Conservation (phyloP, 768 basidiomycete species). For the Dacryopinax spathularia region DNA sequence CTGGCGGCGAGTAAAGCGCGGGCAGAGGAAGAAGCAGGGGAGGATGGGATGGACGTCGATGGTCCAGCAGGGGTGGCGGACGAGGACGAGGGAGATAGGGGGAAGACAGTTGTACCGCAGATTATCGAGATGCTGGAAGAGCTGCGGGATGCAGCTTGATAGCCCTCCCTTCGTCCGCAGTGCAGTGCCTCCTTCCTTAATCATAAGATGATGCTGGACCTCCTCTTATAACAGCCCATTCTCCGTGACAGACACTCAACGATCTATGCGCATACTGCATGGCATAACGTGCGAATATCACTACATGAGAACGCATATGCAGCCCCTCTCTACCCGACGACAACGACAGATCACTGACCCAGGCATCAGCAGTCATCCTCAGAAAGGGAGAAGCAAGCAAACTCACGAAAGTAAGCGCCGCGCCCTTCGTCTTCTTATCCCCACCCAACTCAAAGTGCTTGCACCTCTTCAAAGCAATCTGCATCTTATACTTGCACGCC, state of each 20-base stretch:
- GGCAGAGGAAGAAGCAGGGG: not conserved
- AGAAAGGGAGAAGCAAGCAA: not conserved
- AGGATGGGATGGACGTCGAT: not conserved
- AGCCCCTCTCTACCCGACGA: not conserved
- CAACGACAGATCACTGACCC: not conserved
- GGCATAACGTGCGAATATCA: slow-evolving; percentile 2
- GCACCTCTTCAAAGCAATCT: slow-evolving; percentile 92
- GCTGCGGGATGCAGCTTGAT: not conserved
- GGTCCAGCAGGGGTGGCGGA: not conserved
- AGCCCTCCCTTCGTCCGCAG: too few species aligned
- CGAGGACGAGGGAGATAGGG: not conserved
- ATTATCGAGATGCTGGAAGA: not conserved
- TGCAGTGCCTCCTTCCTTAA: too few species aligned
- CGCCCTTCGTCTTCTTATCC: slow-evolving; percentile 99
- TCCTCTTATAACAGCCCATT: too few species aligned
- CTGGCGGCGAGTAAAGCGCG: not conserved
- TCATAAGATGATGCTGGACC: too few species aligned
- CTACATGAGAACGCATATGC: not conserved
- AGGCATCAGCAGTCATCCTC: not conserved
- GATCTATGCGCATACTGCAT: slow-evolving; percentile 2
- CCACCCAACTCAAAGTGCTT: slow-evolving; percentile 99
- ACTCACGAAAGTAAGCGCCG: slow-evolving; percentile 86
- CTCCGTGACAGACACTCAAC: too few species aligned
- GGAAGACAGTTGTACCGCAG: not conserved
- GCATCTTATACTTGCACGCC: slow-evolving; percentile 97